Percentiles rank a stretch among this genome's conserved stretches.
Conservation (phyloP, 1,284 basidiomycete genomes). For the Ganoderma lucidum region DNA sequence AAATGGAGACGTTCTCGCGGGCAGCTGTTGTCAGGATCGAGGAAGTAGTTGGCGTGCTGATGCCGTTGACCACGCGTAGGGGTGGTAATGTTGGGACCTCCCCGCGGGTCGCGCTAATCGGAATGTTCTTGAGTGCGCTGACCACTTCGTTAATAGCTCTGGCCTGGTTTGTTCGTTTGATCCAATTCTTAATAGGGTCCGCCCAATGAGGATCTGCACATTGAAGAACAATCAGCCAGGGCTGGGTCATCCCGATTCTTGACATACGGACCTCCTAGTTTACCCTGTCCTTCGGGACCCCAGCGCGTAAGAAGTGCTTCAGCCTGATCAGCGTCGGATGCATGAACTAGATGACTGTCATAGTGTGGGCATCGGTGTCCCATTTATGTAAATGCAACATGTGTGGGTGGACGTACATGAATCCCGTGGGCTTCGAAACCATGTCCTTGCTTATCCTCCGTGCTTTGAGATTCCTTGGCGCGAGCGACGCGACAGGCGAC, state of each 20-base stretch:
- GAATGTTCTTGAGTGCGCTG: constrained; percentile 68
- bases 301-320: constrained; percentile 90
- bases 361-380: constrained; percentile 31
- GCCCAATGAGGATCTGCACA: constrained; percentile 88
- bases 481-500: constrained; percentile 42
- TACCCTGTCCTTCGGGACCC: constrained; percentile 92
- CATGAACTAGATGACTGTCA: constrained; percentile 89
- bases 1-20: constrained; percentile 65
- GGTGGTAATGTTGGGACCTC: constrained; percentile 54
- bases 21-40: constrained; percentile 76
- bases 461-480: constrained; percentile 55
- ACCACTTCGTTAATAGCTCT: constrained; percentile 86
- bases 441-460: constrained; percentile 85
- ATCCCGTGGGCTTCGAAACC: constrained; percentile 85
- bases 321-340: constrained; percentile 92
- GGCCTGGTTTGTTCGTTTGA: constrained; percentile 79
- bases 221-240: constrained; percentile 25
- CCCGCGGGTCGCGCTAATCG: constrained; percentile 47
- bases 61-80: constrained; percentile 87
- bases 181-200: constrained; percentile 85
- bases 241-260: constrained; percentile 2
- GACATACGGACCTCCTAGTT: constrained; percentile 74
- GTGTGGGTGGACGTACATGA: constrained; percentile 69
- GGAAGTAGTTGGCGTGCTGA: constrained; percentile 65
- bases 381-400: constrained; percentile 22